A percentile compares a stretch with the other conserved stretches of the same genome.
Conservation (phyloP, 495 filamentous ascomycete species). For the Xanthoparmelia taractica region DNA sequence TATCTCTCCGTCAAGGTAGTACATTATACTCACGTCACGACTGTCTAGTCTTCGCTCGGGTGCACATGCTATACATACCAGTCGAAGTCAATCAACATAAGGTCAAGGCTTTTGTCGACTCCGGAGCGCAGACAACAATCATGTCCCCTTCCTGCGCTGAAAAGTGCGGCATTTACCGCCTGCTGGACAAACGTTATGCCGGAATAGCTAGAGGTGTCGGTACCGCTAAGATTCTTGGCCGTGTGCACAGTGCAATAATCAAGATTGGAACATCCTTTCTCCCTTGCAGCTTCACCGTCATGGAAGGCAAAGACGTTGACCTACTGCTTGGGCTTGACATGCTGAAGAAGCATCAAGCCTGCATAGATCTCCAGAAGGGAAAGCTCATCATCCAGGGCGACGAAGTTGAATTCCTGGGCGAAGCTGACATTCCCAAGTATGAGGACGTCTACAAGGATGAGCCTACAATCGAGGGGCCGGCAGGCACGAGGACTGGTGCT, state of each 20-base stretch:
- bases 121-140: conserved; percentile 94
- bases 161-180: conserved; percentile 88
- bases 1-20: neutral
- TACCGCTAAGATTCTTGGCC: conserved; percentile 86
- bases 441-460: conserved; percentile 70
- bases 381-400: conserved; percentile 79
- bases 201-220: conserved; percentile 91
- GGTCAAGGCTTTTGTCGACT: conserved; percentile 96
- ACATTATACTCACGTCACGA: conserved; percentile 23
- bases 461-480: conserved; percentile 76
- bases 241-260: conserved; percentile 88
- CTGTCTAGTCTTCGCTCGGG: conserved; percentile 71
- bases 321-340: conserved; percentile 92
- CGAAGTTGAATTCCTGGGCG: conserved; percentile 81
- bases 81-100: conserved; percentile 88
- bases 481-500: conserved; percentile 75
- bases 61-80: conserved; percentile 93
- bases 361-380: conserved; percentile 74
- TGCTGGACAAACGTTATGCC: conserved; percentile 86
- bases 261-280: conserved; percentile 84
- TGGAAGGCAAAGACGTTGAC: conserved; percentile 98
- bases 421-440: conserved; percentile 81
- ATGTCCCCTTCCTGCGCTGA: conserved; percentile 93
- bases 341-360: conserved; percentile 88
- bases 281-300: conserved; percentile 95